These are phyloP conservation scores for Fibroporia radiculosa DNA, from an alignment of 768 basidiomycete species.

Conservation along the genomic window DNA sequence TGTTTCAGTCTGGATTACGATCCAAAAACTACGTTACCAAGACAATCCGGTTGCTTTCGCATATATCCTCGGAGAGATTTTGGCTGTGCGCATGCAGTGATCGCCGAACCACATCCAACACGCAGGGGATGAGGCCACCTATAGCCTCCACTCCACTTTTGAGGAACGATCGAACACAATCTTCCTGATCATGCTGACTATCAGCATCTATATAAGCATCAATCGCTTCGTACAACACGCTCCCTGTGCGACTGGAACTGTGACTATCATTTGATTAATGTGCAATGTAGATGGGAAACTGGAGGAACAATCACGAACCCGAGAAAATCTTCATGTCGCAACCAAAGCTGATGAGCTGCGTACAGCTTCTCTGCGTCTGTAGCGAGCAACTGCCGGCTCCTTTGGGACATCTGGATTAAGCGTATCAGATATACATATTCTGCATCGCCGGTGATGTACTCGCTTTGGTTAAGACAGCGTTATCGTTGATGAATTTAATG, in stretches of 20 bases:
- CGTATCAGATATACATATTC: not conserved
- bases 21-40: constrained; percentile 38
- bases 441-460: constrained; percentile 6
- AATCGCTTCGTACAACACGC: constrained; percentile 65
- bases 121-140: constrained; percentile 57
- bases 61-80: constrained; percentile 38
- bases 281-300: not conserved
- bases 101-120: constrained; percentile 40
- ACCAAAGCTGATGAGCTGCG: constrained; percentile 77
- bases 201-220: constrained; percentile 56
- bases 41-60: constrained; percentile 63
- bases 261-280: not conserved
- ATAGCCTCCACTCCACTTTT: constrained; percentile 57
- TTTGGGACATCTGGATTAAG: constrained; percentile 69
- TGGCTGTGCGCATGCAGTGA: constrained; percentile 35
- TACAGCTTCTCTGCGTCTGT: constrained; percentile 84
- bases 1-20: not conserved
- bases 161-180: constrained; percentile 82
- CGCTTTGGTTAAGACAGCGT: constrained; percentile 72
- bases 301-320: constrained; percentile 42
- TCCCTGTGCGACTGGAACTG: constrained; percentile 50
- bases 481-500: constrained; percentile 86
- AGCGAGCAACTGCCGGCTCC: constrained; percentile 64
- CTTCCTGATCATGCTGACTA: constrained; percentile 54
- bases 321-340: constrained; percentile 60